Evolutionary conservation across 2,329 filamentous ascomycete species (phyloP).

Genomic region (Cladosporium sp.): DNA sequence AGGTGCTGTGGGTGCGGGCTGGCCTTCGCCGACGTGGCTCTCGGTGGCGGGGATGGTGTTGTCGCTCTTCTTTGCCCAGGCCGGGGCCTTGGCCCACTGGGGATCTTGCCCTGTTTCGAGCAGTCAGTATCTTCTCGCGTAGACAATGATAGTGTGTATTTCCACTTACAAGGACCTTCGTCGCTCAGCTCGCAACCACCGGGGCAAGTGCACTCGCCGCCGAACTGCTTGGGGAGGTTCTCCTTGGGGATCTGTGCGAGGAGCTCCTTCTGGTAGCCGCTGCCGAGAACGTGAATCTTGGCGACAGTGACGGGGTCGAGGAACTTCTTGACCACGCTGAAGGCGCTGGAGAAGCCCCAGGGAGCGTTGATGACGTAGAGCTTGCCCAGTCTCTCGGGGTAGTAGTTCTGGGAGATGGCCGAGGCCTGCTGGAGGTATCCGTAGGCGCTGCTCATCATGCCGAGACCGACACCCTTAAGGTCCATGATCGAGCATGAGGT

Average conservation of each 20-base stretch:
- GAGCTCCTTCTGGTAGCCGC: constrained; percentile 79
- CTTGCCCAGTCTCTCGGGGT: constrained; percentile 93
- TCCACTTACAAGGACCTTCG: constrained; percentile 70
- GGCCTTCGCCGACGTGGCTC: constrained; percentile 33
- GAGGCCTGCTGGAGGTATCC: constrained; percentile 83
- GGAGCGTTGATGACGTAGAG: constrained; percentile 98
- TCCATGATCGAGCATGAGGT: constrained; percentile 99
- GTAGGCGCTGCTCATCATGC: constrained; percentile 80
- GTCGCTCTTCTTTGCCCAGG: constrained; percentile 46
- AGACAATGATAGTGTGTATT: not conserved
- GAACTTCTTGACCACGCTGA: constrained; percentile 86
- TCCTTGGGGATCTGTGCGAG: constrained; percentile 81
- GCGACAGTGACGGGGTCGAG: constrained; percentile 93
- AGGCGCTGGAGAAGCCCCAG: constrained; percentile 89
- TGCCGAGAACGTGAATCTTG: constrained; percentile 91
- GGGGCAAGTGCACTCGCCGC: constrained; percentile 77
- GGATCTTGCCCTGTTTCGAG: constrained; percentile 59
- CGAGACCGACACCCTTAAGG: constrained; percentile 86
- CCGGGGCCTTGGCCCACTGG: constrained; percentile 62
- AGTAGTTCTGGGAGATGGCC: constrained; percentile 95
- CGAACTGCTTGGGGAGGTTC: constrained; percentile 85
- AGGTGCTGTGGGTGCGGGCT: constrained; percentile 25
- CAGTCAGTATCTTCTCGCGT: constrained; percentile 18
- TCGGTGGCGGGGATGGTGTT: constrained; percentile 36
- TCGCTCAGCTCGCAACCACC: constrained; percentile 87